phyloP scores from a whole-genome alignment of 768 basidiomycete genomes.

The Amylocystis lapponica region DNA sequence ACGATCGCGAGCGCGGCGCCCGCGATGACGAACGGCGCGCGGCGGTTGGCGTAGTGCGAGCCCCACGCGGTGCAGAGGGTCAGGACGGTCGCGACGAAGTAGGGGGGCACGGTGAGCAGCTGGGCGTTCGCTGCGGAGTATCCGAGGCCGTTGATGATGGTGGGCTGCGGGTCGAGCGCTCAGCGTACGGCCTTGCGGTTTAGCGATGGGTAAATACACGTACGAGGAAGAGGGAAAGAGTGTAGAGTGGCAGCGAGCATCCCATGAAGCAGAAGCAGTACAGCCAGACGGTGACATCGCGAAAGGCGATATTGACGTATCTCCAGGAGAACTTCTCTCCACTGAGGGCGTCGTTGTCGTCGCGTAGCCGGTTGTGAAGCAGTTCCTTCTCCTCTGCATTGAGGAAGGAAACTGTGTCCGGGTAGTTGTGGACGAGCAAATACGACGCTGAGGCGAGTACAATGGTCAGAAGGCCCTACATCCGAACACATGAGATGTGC shows the following conservation, averaged over 20 bases:
- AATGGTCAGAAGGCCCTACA: conserved; percentile 6
- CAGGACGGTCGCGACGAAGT: conserved; percentile 27
- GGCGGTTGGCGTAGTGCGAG: conserved; percentile 4
- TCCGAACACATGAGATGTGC: neutral
- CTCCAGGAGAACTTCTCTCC: conserved; percentile 2
- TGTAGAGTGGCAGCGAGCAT: conserved; percentile 5
- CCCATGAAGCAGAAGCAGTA: conserved; percentile 5
- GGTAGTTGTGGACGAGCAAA: conserved; percentile 12
- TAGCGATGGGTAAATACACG: neutral
- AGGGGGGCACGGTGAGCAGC: conserved; percentile 64
- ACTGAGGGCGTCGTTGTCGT: conserved; percentile 4
- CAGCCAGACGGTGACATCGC: conserved; percentile 3
- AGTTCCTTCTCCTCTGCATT: conserved; percentile 9
- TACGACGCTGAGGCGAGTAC: conserved; percentile 9
- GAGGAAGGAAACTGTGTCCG: conserved; percentile 13
- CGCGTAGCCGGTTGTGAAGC: conserved; percentile 2
- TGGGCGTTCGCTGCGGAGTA: conserved; percentile 51
- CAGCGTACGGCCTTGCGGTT: conserved; percentile 12
- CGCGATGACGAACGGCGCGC: conserved; percentile 10
- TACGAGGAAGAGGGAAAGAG: conserved; percentile 1
- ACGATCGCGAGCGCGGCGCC: conserved; percentile 8
- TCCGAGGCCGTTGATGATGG: conserved; percentile 42
- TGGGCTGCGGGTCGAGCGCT: neutral
- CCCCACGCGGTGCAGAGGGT: conserved; percentile 1
- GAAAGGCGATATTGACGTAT: conserved; percentile 1